Evolutionary conservation across 169 alveolate genomes (phyloP), one percentile per base, ranked within the genome.

Genomic region (Eimeria necatrix): DNA sequence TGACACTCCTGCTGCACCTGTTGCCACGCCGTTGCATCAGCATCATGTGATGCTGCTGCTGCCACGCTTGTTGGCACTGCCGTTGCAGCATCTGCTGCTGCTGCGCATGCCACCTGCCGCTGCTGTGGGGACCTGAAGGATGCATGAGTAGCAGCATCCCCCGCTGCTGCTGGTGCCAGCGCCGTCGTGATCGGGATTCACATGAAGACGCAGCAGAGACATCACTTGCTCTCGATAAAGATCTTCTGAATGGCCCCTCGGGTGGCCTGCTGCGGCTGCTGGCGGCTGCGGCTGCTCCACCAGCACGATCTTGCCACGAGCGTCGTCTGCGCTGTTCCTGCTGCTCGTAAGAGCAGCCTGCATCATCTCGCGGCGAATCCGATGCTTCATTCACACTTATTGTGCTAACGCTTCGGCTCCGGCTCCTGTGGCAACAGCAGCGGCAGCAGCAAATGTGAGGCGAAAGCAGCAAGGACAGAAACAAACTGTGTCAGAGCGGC

Each of bases 211-310:
- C 74, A 9, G 74, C 74, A 32, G 74, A 64, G 41, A 64, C 74
- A 7, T 32, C 74, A 20, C 74, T 64, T 64, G 26, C 74, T 20
- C 74, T 64, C 0, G 74, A 64, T 22, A 64, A 64, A 7, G 74
- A 64, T 7, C 74, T 64, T 32, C 74, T 22, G 22, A 64, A 64
- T 8, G 18, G 22, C 26, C 74, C 74, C 18, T 64, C 74, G 46
- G 22, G 9, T 7, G 74, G 74, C 24, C 74, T 64, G 74, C 24
- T 64, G 18, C 74, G 18, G 74, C 74, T 64, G 74, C 26, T 20
- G 18, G 74, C 74, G 18, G 74, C 74, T 64, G 74, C 24, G 18
- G 74, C 74, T 64, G 74, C 26, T 64, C 74, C 74, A 64, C 46
- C 24, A 20, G 74, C 10, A 32, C 24, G 74, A 20, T 64, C 74